A percentile compares a stretch with the other conserved stretches of the same genome.
phyloP scores from a whole-genome alignment of 306 rosid species.

The Pyrus bretschneideri region DNA sequence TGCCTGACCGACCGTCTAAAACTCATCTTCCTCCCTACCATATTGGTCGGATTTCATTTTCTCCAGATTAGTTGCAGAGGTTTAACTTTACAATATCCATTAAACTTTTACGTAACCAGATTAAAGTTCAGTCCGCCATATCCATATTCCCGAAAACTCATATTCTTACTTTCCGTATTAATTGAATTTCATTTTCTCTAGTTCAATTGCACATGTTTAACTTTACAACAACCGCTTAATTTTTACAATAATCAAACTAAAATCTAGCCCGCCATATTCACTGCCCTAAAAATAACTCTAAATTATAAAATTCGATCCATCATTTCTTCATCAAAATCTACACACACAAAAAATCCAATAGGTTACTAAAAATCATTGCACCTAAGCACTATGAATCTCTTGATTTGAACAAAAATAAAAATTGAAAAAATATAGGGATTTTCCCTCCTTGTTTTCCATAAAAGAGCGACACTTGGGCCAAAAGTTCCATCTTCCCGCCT shows the following conservation, averaged over 20 bases:
- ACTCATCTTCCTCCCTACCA: background rate
- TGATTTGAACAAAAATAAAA: background rate
- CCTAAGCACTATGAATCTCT: background rate
- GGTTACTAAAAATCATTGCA: background rate
- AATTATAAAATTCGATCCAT: background rate
- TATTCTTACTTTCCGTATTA: background rate
- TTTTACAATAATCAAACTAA: background rate
- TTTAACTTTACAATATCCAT: rapidly evolving
- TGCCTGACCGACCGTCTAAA: background rate
- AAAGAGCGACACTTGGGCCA: background rate
- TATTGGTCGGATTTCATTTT: too few species aligned
- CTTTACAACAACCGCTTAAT: rapidly evolving
- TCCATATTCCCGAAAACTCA: background rate
- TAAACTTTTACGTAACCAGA: background rate
- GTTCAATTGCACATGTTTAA: background rate
- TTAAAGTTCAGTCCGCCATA: background rate
- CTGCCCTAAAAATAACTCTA: background rate
- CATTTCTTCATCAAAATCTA: background rate
- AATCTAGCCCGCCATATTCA: background rate
- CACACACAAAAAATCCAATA: background rate
- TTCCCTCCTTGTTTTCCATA: background rate
- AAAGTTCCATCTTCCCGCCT: conserved; percentile 1
- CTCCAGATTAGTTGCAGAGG: rapidly evolving
- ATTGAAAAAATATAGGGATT: background rate
- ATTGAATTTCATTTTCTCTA: too few species aligned